Base-by-base conservation (phyloP, 2,329 filamentous ascomycete species). In the Pseudomassariella vexata region DNA sequence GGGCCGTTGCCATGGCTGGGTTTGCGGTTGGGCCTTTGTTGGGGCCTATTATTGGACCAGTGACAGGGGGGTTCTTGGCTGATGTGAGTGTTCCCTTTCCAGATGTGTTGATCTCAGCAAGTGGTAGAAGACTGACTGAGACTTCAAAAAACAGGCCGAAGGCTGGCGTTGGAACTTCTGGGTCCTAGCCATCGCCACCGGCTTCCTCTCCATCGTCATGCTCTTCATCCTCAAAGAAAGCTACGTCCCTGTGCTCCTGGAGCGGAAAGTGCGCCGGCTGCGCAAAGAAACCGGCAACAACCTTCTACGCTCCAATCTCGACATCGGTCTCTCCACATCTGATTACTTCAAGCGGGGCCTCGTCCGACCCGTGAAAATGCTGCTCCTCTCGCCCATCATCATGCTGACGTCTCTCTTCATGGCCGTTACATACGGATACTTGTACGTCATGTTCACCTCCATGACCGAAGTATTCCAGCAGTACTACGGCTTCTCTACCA, bases 291-390 rank as follows among this genome's bases (percentile, higher is more conserved):
- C 68, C 0, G 65, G 65, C 11, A 71, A 72, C 32, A 30, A 35
- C 5, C 41, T 54, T 15, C 45, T 75, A 3, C 70, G 73, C 3
- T 67, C 66, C 25, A 73, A 70, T 45, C 62, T 76, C 50, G 46
- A 47, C 24, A 35, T 57, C 9, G 52, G 50, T 14, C 43, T 53
- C 2, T 46, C 41, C 23, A 42, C 55, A 6, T 26, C 32, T 10
- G 49, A 58, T 21, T 45, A 55, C 12, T 55, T 65, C 37, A 44
- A 49, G 16, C 48, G 53, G 14, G 49, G 53, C 15, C 52, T 59
- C 17, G 33, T 57, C 33, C 54, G 60, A 5, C 62, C 62, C 0
- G 37, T 53, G 7, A 63, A 57, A 34, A 48, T 65, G 34, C 53
- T 66, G 21, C 11, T 60, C 10, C 36, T 40, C 0, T 63, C 44